Base-by-base conservation (phyloP, 2,329 filamentous ascomycete genomes). In the Mycosphaerella arachidis region DNA sequence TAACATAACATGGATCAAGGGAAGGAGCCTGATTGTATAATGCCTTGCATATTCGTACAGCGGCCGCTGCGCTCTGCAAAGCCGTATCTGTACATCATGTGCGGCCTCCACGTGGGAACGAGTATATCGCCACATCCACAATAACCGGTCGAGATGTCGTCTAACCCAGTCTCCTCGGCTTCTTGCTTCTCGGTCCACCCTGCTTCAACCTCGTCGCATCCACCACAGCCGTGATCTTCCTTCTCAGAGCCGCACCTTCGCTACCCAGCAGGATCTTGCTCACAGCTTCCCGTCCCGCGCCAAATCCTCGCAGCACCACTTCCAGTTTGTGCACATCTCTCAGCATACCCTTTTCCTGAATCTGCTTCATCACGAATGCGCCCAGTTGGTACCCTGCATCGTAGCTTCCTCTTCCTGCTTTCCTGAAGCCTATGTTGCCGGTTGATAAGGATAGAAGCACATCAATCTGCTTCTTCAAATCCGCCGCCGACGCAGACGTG, bases 151-250 rank as follows among this genome's bases (percentile, higher is more conserved):
- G 33, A n/a, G n/a, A n/a, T 37, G 6, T 2, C 33, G 1, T 43
- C 40, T 43, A 88, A 76, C 86, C 85, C 79, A 97, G 78, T 79
- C 94, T 88, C 77, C 92, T 92, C 43, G 87, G 88, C 74, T 87
- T 90, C 75, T 84, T 84, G 79, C 91, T 93, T 76, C 92, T 90
- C 43, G 90, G 91, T 72, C 94, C 95, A 77, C 92, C 94, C 81
- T 97, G 96, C 81, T 99, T 99, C 76, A 97, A 77, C 70, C 89
- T 89, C 57, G 93, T 97, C 45, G 86, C 82, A 78, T 99, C 94
- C 33, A 90, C 86, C 62, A 99, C 89, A 68, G 86, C 87, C 46
- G 85, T 80, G 66, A 99, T 89, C 78, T 89, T 86, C 33, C 83
- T 79, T 67, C 91, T 84, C 66, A 97, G 77, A 68, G 86, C 75